phyloP scores from a whole-genome alignment of 768 basidiomycete species.

The Phylloporus sp. region DNA sequence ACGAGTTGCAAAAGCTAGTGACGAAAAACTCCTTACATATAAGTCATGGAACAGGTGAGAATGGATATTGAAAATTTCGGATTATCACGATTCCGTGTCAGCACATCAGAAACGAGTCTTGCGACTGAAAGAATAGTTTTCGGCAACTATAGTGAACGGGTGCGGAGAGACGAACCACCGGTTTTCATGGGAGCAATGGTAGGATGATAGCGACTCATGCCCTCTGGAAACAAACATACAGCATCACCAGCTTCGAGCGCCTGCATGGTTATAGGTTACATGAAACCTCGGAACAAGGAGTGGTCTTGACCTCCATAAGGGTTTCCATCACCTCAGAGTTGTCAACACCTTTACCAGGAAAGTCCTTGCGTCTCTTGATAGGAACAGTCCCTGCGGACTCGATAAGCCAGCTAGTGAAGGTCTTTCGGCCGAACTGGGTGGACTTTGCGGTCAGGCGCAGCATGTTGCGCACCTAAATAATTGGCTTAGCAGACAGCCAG shows the following conservation, averaged over 20 bases:
- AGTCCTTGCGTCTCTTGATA: slow-evolving; percentile 73
- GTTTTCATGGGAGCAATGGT: slow-evolving; percentile 87
- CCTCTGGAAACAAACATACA: slow-evolving; percentile 83
- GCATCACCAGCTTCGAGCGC: slow-evolving; percentile 75
- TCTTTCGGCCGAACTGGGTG: slow-evolving; percentile 77
- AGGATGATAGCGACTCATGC: slow-evolving; percentile 80
- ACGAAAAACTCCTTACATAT: slow-evolving; percentile 48
- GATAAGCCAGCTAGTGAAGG: slow-evolving; percentile 89
- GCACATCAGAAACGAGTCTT: slow-evolving; percentile 72
- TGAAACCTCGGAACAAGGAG: not conserved
- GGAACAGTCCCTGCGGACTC: slow-evolving; percentile 87
- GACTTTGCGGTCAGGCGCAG: slow-evolving; percentile 85
- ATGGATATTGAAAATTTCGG: slow-evolving; percentile 70
- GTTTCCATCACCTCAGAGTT: slow-evolving; percentile 67
- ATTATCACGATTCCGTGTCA: slow-evolving; percentile 64
- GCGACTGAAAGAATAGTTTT: slow-evolving; percentile 48
- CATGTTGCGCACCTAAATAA: slow-evolving; percentile 64
- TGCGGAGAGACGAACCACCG: slow-evolving; percentile 51
- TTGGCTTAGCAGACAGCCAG: slow-evolving; percentile 4
- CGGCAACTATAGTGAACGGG: not conserved
- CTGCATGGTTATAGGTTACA: slow-evolving; percentile 35
- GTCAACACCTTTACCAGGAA: slow-evolving; percentile 48
- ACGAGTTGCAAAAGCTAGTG: not conserved
- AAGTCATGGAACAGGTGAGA: slow-evolving; percentile 77
- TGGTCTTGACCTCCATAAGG: slow-evolving; percentile 53